Base-by-base conservation (phyloP, 257 asterid genomes). In the Echites panduratus region DNA sequence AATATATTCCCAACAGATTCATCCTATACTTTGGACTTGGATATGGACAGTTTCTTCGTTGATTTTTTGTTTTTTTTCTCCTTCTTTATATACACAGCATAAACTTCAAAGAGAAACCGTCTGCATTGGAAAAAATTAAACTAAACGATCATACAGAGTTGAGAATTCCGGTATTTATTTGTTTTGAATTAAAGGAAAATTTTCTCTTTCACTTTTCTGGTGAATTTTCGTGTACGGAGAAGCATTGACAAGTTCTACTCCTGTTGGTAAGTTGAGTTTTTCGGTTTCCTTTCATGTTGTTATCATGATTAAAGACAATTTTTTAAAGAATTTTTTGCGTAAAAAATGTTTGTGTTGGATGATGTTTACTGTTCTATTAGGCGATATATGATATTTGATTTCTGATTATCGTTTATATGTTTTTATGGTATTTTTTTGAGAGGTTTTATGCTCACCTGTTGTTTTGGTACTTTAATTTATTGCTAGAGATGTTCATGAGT, bases 341-440 rank as follows among this genome's bases (percentile, higher is more conserved):
- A 1, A 2, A 29, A 27, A 32, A 45, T 47, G 27, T 26, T 4
- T 66, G n/a, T 10, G 56, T 54, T 12, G 45, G 59, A 27, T 38
- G 17, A 12, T 17, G 27, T 66, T 53, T n/a, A 68, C 79, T 75
- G 70, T 75, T 75, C 17, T 47, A 45, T 75, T 58, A 50, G 58
- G 49, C 10, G 59, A 53, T 53, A 3, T 41, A n/a, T 52, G 1
- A 41, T 5, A 2, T 41, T 41, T 41, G 45, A 41, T 4, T 4
- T 41, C 2, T 41, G 45, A 41, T 41, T 41, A 41, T 41, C 45
- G 45, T 70, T 32, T 29, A 2, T 17, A 6, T 70, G 38, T 65
- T 64, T 41, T 0, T 65, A 10, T 45, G 9, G 9, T 45, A 45
- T 27, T 3, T 0, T 35, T 6, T 1, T 17, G 43, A 19, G 49